phyloP scores from a whole-genome alignment of 2,329 filamentous ascomycete species.

The Colletotrichum sansevieriae region DNA sequence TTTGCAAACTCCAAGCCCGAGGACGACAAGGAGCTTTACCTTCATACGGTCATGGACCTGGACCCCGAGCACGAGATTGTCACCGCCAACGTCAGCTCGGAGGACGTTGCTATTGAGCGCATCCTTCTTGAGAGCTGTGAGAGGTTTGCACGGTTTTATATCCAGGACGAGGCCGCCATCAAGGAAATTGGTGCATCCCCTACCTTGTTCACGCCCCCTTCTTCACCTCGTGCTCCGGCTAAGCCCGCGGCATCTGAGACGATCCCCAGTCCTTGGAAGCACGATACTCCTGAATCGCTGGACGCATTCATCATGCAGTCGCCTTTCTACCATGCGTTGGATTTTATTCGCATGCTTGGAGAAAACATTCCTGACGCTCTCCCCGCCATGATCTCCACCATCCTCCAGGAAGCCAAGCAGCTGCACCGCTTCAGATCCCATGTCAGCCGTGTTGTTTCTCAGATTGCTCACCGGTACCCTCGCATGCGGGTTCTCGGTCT shows the following conservation, averaged over 20 bases:
- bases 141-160: constrained; percentile 51
- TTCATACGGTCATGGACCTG: constrained; percentile 52
- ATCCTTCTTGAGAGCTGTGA: constrained; percentile 53
- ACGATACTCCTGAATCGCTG: constrained; percentile 48
- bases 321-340: constrained; percentile 48
- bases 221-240: constrained; percentile 14
- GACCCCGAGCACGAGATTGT: constrained; percentile 58
- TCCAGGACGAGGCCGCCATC: constrained; percentile 35
- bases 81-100: constrained; percentile 11
- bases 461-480: constrained; percentile 41
- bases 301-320: constrained; percentile 50
- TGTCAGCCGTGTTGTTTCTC: constrained; percentile 36
- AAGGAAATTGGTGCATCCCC: constrained; percentile 30
- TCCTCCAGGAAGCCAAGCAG: constrained; percentile 50
- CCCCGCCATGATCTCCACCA: constrained; percentile 41
- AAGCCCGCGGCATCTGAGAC: not conserved
- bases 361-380: constrained; percentile 46
- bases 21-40: constrained; percentile 52
- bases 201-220: constrained; percentile 30
- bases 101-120: constrained; percentile 35
- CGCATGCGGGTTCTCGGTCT: constrained; percentile 49
- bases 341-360: constrained; percentile 47
- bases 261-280: constrained; percentile 26
- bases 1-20: constrained; percentile 48
- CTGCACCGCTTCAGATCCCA: constrained; percentile 49